phyloP scores from a whole-genome alignment of 495 filamentous ascomycete species.

The Podospora sp. region DNA sequence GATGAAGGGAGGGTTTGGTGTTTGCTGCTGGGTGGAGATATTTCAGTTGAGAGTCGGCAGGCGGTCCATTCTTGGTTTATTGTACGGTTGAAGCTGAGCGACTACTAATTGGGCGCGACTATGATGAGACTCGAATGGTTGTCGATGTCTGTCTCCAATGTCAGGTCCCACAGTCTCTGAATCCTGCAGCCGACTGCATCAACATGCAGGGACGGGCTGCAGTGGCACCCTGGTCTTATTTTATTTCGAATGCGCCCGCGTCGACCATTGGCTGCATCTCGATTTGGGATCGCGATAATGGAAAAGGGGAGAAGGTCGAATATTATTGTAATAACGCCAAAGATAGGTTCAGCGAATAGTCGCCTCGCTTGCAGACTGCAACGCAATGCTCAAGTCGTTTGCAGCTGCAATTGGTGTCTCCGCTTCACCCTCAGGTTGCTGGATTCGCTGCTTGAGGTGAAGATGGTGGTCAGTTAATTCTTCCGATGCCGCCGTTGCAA shows the following conservation, averaged over 20 bases:
- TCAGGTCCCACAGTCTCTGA: not conserved
- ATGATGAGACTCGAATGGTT: not conserved
- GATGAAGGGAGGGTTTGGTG: too few relatives aligned
- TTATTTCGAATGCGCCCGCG: not conserved
- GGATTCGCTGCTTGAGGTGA: slow-evolving; percentile 3
- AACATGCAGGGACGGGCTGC: slow-evolving; percentile 1
- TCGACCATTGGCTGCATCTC: slow-evolving; percentile 2
- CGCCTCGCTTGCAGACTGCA: slow-evolving; percentile 4
- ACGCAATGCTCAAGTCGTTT: not conserved
- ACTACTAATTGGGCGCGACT: not conserved
- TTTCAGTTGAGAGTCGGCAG: not conserved
- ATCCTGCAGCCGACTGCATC: not conserved
- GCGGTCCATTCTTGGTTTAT: not conserved
- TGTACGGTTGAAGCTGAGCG: not conserved
- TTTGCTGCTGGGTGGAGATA: not conserved
- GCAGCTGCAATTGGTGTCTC: slow-evolving; percentile 8
- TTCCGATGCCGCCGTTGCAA: slow-evolving; percentile 18
- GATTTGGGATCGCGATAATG: slow-evolving; percentile 15
- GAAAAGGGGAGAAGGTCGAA: not conserved
- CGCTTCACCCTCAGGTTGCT: not conserved
- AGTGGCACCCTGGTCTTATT: slow-evolving; percentile 2
- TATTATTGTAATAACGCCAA: not conserved
- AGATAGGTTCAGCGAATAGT: slow-evolving; percentile 8
- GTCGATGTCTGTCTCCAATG: not conserved
- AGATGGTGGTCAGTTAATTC: not conserved